Evolutionary conservation across 2,329 filamentous ascomycete genomes (phyloP).

Genomic region (Ceratocystis huliohia): DNA sequence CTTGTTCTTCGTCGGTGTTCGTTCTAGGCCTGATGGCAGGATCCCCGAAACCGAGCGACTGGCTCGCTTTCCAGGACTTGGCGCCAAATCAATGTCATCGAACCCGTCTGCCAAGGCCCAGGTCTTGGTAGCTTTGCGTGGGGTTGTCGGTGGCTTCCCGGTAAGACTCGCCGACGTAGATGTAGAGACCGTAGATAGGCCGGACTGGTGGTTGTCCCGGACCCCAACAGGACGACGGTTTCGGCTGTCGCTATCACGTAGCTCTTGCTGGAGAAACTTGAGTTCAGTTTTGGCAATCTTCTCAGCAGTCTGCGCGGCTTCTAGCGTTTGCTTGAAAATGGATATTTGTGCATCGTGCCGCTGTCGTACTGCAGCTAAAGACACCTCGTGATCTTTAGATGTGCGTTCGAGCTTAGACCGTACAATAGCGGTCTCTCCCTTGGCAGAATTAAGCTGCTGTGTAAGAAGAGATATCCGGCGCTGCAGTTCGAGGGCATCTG

Average conservation of each 20-base stretch:
- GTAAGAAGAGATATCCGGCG: background rate
- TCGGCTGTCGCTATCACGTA: conserved; percentile 42
- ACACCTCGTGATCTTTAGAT: conserved; percentile 48
- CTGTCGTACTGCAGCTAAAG: conserved; percentile 48
- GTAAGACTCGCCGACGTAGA: background rate
- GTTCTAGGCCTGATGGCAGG: background rate
- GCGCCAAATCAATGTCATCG: conserved; percentile 49
- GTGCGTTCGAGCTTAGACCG: conserved; percentile 54
- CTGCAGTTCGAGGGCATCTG: background rate
- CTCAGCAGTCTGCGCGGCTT: conserved; percentile 50
- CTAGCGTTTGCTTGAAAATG: conserved; percentile 25
- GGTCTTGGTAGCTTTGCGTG: conserved; percentile 44
- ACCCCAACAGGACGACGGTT: conserved; percentile 24
- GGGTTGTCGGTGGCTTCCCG: conserved; percentile 38
- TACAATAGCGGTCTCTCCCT: conserved; percentile 64
- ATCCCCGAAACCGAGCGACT: conserved; percentile 1
- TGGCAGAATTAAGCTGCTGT: conserved; percentile 44
- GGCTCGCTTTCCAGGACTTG: conserved; percentile 39
- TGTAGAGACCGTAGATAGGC: background rate
- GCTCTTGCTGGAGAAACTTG: conserved; percentile 59
- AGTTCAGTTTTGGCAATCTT: conserved; percentile 46
- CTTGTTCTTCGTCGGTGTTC: conserved; percentile 56
- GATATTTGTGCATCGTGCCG: conserved; percentile 54
- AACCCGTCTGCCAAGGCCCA: conserved; percentile 62
- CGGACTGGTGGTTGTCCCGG: conserved; percentile 27